phyloP scores from a whole-genome alignment of 148 eudicot species.

The Agrostemma githago region DNA sequence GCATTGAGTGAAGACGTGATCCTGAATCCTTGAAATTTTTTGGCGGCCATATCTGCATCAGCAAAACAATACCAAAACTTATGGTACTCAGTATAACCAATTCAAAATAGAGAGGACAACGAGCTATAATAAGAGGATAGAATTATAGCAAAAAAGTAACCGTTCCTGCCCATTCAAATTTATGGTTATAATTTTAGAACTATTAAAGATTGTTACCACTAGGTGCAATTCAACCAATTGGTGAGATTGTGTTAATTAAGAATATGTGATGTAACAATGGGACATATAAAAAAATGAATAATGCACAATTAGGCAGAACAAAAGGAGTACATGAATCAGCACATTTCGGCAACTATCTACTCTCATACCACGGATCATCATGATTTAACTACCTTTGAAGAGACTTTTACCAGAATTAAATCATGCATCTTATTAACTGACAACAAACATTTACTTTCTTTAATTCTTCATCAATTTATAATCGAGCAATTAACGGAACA shows the following conservation, averaged over 20 bases:
- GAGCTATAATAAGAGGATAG: conserved; percentile 6
- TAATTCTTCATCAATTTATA: not conserved
- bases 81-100: conserved; percentile 2
- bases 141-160: not conserved
- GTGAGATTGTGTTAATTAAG: not conserved
- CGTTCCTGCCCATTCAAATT: not conserved
- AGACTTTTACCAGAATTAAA: not conserved
- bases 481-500: not conserved
- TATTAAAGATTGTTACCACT: not conserved
- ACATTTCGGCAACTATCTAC: not conserved
- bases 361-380: not conserved
- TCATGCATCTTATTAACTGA: not conserved
- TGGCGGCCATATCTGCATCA: conserved; percentile 97
- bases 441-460: not conserved
- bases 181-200: not conserved
- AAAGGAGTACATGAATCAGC: not conserved
- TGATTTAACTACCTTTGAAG: not conserved
- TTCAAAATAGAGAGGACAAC: not conserved
- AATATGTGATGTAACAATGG: not conserved
- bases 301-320: not conserved
- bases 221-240: not conserved
- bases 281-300: not conserved
- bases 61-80: conserved; percentile 19
- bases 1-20: conserved; percentile 74
- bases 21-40: conserved; percentile 88